Percentiles rank a stretch among this genome's conserved stretches.
These are phyloP conservation scores for Avena insularis DNA, from an alignment of 176 grass and related monocot genomes.

Conservation along the genomic window DNA sequence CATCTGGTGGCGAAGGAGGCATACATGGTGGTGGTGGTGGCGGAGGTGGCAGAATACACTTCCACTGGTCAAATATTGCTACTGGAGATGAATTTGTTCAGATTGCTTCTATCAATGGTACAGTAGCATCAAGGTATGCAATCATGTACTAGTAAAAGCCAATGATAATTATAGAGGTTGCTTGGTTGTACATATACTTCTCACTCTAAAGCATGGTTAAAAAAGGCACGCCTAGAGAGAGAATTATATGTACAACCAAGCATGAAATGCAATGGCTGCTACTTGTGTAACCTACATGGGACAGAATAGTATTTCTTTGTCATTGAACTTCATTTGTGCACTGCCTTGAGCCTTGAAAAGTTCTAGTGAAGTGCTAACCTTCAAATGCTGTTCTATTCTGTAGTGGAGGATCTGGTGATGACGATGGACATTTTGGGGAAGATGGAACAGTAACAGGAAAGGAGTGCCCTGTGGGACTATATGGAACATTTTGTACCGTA, in stretches of 20 bases:
- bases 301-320: conserved; percentile 19
- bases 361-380: conserved; percentile 29
- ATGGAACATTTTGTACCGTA: conserved; percentile 96
- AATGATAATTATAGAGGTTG: conserved; percentile 36
- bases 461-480: conserved; percentile 81
- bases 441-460: conserved; percentile 84
- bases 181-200: conserved; percentile 26
- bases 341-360: not conserved
- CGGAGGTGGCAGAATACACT: conserved; percentile 91
- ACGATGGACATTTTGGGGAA: conserved; percentile 72
- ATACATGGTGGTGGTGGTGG: conserved; percentile 83
- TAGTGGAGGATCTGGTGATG: conserved; percentile 86
- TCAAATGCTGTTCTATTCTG: conserved; percentile 32
- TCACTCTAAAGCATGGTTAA: conserved; percentile 9
- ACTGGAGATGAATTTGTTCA: conserved; percentile 96
- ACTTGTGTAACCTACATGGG: conserved; percentile 8
- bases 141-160: not conserved
- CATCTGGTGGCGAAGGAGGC: conserved; percentile 80
- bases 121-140: conserved; percentile 79
- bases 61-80: conserved; percentile 95
- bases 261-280: conserved; percentile 2
- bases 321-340: conserved; percentile 1
- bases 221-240: not conserved
- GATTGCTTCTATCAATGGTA: conserved; percentile 89
- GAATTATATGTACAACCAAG: not conserved